phyloP scores from a whole-genome alignment of 257 asterid species.

The Knoxia roxburghii region DNA sequence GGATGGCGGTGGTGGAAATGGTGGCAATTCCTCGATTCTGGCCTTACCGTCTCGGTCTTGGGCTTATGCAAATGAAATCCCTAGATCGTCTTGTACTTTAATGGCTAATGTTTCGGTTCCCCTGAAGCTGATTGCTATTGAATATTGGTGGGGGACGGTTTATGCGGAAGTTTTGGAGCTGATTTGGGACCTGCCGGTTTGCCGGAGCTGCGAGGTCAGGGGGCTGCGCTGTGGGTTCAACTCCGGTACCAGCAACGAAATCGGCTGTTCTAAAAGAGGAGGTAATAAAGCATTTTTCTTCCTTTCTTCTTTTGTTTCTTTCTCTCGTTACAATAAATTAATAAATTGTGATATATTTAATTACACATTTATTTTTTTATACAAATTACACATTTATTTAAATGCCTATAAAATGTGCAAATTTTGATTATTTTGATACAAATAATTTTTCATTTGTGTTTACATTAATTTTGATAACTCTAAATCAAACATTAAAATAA shows the following conservation, averaged over 20 bases:
- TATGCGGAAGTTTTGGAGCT: conserved; percentile 44
- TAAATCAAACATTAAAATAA: no score
- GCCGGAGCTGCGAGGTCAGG: neutral
- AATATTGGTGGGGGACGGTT: conserved; percentile 34
- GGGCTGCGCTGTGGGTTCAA: conserved; percentile 47
- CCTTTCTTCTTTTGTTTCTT: no score
- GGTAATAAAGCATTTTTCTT: conserved; percentile 26
- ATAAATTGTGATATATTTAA: no score
- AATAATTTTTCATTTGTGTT: no score
- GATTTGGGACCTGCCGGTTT: conserved; percentile 40
- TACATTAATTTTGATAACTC: no score
- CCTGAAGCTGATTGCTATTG: conserved; percentile 23
- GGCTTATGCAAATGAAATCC: conserved; percentile 4
- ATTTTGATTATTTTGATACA: no score
- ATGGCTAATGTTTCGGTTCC: conserved; percentile 37
- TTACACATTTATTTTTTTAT: no score
- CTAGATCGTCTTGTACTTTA: conserved; percentile 33
- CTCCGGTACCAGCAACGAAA: conserved; percentile 23
- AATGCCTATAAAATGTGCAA: no score
- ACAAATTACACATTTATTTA: no score
- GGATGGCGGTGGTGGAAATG: no score
- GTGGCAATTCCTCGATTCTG: no score
- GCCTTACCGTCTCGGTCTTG: neutral
- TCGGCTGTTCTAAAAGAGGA: conserved; percentile 30
- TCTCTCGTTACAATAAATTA: no score